phyloP scores from a whole-genome alignment of 1,284 basidiomycete species.

The Exobasidium cylindrosporum region DNA sequence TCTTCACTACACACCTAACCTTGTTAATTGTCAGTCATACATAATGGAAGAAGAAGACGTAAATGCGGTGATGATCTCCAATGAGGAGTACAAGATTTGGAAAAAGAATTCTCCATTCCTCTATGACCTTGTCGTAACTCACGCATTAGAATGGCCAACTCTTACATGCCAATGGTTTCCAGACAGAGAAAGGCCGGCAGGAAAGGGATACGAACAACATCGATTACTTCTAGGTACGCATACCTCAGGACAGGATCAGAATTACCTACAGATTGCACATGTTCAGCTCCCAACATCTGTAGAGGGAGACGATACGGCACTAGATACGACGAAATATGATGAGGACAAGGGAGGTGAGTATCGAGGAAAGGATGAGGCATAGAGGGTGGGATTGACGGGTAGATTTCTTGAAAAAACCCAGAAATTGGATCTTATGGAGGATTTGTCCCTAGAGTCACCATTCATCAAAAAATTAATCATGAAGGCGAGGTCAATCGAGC shows the following conservation, averaged over 20 bases:
- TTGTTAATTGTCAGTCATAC: background rate
- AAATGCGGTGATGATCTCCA: slow-evolving; percentile 9
- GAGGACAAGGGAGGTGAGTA: slow-evolving; percentile 75
- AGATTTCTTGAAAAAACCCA: too few species aligned
- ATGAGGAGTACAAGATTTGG: slow-evolving; percentile 35
- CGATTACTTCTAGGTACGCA: slow-evolving; percentile 94
- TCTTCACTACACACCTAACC: background rate
- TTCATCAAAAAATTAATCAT: slow-evolving; percentile 94
- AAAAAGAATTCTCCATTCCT: slow-evolving; percentile 65
- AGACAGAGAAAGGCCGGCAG: slow-evolving; percentile 80
- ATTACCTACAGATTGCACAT: slow-evolving; percentile 88
- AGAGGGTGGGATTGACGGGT: background rate
- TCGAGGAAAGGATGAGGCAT: background rate
- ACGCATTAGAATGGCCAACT: slow-evolving; percentile 96
- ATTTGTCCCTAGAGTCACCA: slow-evolving; percentile 74
- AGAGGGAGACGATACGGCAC: slow-evolving; percentile 59
- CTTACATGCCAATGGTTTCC: slow-evolving; percentile 99
- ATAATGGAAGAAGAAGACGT: slow-evolving; percentile 9
- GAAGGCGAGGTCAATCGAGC: slow-evolving; percentile 94
- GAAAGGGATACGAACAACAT: slow-evolving; percentile 88
- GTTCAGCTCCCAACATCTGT: slow-evolving; percentile 78
- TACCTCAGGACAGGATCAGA: slow-evolving; percentile 89
- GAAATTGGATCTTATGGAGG: slow-evolving; percentile 60
- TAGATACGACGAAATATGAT: slow-evolving; percentile 79
- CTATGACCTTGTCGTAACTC: slow-evolving; percentile 95